These are phyloP conservation scores for Citeromyces siamensis DNA, from an alignment of 1,139 yeast genomes.

Conservation along the genomic window DNA sequence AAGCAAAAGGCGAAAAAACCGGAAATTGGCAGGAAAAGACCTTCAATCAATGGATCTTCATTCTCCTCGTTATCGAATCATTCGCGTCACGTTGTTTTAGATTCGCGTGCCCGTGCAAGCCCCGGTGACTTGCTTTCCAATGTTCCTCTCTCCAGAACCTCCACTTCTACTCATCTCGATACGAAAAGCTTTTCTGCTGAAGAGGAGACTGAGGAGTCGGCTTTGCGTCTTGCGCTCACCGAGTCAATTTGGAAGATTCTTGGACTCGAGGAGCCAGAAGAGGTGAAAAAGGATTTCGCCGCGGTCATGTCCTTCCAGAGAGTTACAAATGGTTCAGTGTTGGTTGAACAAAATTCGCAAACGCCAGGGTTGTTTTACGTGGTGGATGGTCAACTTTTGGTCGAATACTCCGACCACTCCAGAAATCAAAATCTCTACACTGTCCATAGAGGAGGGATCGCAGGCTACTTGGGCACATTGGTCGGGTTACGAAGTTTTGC, in stretches of 20 bases:
- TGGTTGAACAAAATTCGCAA: slow-evolving; percentile 53
- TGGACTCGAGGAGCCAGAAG: slow-evolving; percentile 36
- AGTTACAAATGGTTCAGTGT: slow-evolving; percentile 37
- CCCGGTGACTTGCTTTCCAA: slow-evolving; percentile 83
- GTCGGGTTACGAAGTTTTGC: slow-evolving; percentile 76
- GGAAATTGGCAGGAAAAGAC: background rate
- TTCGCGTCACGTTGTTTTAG: slow-evolving; percentile 56
- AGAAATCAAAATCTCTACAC: slow-evolving; percentile 36
- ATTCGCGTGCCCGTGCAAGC: slow-evolving; percentile 45
- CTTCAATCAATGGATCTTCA: background rate
- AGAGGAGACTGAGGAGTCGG: slow-evolving; percentile 69
- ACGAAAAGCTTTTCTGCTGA: slow-evolving; percentile 41
- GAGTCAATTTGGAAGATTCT: slow-evolving; percentile 65
- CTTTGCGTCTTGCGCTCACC: slow-evolving; percentile 56
- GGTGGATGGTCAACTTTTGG: slow-evolving; percentile 65
- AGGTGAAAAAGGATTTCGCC: slow-evolving; percentile 55
- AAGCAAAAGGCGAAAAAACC: background rate
- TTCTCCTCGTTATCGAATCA: slow-evolving; percentile 1
- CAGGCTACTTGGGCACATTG: slow-evolving; percentile 76
- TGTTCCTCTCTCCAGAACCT: slow-evolving; percentile 50
- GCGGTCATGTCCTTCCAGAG: slow-evolving; percentile 44
- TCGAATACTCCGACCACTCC: slow-evolving; percentile 24
- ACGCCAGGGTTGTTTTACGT: slow-evolving; percentile 72
- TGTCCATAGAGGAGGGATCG: slow-evolving; percentile 69
- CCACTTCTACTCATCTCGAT: slow-evolving; percentile 12